Evolutionary conservation across 768 basidiomycete genomes (phyloP), one percentile per base, ranked within the genome.

Genomic region (Boletus rubropictus): DNA sequence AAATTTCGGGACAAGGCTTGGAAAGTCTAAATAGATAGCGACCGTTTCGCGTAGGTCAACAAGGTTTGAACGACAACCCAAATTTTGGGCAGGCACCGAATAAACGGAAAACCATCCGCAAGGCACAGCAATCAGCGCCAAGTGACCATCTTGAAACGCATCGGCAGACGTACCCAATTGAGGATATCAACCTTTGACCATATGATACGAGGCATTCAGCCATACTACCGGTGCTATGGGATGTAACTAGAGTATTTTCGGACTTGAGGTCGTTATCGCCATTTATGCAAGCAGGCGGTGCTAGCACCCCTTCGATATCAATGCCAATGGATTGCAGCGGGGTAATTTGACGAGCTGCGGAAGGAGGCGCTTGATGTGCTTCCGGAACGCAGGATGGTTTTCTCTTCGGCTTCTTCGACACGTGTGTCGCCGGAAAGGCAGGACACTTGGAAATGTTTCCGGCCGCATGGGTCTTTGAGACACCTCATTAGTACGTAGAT

Each of bases 181-280:
- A 66, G 58, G 57, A 61, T 52, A 73, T 70, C 50, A 77, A 47
- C 45, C 68, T 69, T 61, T 79, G 69, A 47, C 74, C 72, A 50
- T 75, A 77, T 51, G 70, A 70, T 56, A 81, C 61, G 53, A 81
- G 69, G 55, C 72, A 68, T 51, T 67, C 71, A 46, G 77, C 74
- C 53, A 76, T 66, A 37, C 71, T 72, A 31, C 62, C 64, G 44
- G 61, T 54, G 34, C 55, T 51, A 35, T 28, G 28, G 25, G 39
- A 52, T 33, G 51, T 44, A 50, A 44, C 48, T 42, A 42, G 42
- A 21, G 44, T 46, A 20, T 49, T 48, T 43, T 54, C 61, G 42
- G 58, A 56, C 45, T 56, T 56, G 34, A 58, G 56, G 49, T 55
- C 65, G 44, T 59, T 57, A 53, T 67, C 71, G 35, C 54, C 52